Evolutionary conservation across 768 basidiomycete genomes (phyloP).

Genomic region (Leccinellum rugosiceps): DNA sequence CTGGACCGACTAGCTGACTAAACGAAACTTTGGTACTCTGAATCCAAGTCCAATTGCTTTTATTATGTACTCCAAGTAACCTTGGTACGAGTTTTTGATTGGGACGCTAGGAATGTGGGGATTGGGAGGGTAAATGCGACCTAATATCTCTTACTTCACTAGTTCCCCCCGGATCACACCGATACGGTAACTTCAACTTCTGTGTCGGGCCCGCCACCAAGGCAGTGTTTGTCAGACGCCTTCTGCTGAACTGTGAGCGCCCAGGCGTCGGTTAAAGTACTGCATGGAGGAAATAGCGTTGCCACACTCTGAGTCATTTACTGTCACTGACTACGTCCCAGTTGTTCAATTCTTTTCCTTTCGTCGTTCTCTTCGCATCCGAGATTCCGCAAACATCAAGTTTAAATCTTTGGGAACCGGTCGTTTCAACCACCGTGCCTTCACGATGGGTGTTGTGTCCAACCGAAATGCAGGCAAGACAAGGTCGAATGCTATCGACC

Average conservation of each 20-base stretch:
- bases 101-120: neutral
- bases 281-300: neutral
- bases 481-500: conserved; percentile 6
- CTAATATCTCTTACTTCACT: neutral
- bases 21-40: no score
- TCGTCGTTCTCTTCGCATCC: neutral
- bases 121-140: neutral
- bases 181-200: neutral
- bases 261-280: neutral
- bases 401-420: neutral
- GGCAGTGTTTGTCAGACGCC: neutral
- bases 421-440: neutral
- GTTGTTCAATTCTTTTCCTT: neutral
- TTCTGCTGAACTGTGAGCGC: neutral
- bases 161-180: neutral
- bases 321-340: neutral
- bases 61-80: no score
- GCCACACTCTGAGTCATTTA: neutral
- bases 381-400: neutral
- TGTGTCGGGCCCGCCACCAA: neutral
- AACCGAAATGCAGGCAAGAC: neutral
- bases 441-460: neutral
- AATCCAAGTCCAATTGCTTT: no score
- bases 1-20: conserved; percentile 13
- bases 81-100: no score